Base-by-base conservation (phyloP, 495 filamentous ascomycete genomes). In the Daldinia decipiens region DNA sequence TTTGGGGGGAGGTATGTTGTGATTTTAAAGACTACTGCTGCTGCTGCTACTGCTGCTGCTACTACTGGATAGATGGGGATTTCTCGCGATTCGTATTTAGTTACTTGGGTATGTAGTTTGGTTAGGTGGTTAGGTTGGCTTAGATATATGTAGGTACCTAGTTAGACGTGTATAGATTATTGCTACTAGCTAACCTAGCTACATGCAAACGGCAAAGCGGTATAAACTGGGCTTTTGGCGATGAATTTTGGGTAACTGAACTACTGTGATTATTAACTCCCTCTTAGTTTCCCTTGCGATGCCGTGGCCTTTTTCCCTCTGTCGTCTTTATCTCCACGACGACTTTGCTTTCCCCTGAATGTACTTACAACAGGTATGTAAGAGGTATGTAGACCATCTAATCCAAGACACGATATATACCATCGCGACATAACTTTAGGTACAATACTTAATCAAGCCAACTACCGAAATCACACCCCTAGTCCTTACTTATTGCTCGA, bases 71-170 rank as follows among this genome's bases (percentile, higher is more conserved):
- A 53, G 50, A 31, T 17, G 50, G 50, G 26, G 26, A 5, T 9
- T 53, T 53, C 50, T 53, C 50, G 50, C 50, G 50, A 53, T 53
- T 31, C 12, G 17, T 24, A 1, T 53, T 53, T 17, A 40, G 15
- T 17, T 40, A n/a, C n/a, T n/a, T n/a, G 17, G 8, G 5, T 5
- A 1, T 9, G 11, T 34, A 34, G 9, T 9, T 34, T 34, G 9
- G 31, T 34, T 34, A 12, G 11, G 11, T 4, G 11, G n/a, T n/a
- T n/a, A n/a, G n/a, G n/a, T n/a, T n/a, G n/a, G n/a, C n/a, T n/a
- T n/a, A n/a, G n/a, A n/a, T n/a, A n/a, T n/a, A n/a, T n/a, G n/a
- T 34, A 34, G 9, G 12, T 34, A 9, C 7, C 31, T 8, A 34
- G 34, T 6, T 36, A 36, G 34, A 6, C 0, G 13, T 36, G 34